These are phyloP conservation scores for Fraxinus velutina DNA, from an alignment of 305 asterid species.

Conservation along the genomic window DNA sequence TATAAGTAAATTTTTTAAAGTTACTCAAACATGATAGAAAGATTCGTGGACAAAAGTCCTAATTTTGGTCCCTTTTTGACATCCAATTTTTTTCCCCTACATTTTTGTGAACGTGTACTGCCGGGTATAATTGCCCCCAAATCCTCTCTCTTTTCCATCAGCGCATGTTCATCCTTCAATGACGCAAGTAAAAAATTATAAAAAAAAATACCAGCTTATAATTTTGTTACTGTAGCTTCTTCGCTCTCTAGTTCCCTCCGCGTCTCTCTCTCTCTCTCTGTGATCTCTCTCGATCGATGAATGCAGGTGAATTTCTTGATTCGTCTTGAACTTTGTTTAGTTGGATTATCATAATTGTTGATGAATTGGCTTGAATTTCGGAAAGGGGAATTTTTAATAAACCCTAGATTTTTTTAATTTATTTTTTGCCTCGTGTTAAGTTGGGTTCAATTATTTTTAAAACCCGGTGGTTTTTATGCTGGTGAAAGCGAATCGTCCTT, in stretches of 20 bases:
- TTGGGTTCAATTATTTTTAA: constrained; percentile 25
- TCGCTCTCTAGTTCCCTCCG: constrained; percentile 21
- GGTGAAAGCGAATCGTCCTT: neutral
- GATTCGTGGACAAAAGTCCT: neutral
- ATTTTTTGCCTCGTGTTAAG: constrained; percentile 17
- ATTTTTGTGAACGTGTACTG: neutral
- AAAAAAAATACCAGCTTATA: constrained; percentile 2
- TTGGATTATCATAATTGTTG: constrained; percentile 11
- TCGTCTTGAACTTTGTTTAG: constrained; percentile 10
- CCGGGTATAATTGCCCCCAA: neutral
- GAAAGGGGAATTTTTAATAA: constrained; percentile 29
- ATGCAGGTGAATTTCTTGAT: constrained; percentile 34
- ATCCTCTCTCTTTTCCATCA: neutral
- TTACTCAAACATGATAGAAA: neutral
- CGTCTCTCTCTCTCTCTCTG: constrained; percentile 24
- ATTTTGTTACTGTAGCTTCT: neutral
- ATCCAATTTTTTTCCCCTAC: neutral
- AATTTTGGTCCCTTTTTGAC: neutral
- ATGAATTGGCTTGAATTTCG: constrained; percentile 12
- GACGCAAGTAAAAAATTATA: neutral
- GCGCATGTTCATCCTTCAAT: neutral
- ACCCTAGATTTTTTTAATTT: constrained; percentile 28
- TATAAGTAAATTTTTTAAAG: neutral
- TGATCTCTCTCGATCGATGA: constrained; percentile 34
- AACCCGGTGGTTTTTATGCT: neutral